Evolutionary conservation across 140 eudicot species (phyloP).

Genomic region (Oenanthe javanica): DNA sequence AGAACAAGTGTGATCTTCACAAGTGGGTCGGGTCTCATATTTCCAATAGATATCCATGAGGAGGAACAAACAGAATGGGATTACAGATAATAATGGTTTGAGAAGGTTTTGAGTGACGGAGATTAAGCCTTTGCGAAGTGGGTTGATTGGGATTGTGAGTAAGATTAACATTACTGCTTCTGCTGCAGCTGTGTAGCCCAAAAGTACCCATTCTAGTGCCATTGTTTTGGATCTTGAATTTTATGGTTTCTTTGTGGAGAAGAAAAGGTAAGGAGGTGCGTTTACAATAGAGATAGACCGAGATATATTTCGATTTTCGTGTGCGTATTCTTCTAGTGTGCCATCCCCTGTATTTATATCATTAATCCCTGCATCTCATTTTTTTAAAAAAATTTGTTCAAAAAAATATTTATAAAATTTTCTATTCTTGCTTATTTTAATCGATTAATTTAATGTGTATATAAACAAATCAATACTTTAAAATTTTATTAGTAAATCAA

Average conservation of each 20-base stretch:
- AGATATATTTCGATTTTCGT: too few species aligned
- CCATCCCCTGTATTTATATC: too few species aligned
- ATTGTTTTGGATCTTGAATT: conserved; percentile 2
- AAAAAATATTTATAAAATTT: too few species aligned
- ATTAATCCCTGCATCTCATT: too few species aligned
- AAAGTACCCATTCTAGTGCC: conserved; percentile 4
- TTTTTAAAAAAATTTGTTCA: too few species aligned
- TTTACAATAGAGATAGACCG: too few species aligned
- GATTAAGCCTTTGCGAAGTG: conserved; percentile 12
- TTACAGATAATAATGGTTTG: background rate
- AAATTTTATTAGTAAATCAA: too few species aligned
- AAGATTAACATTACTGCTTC: conserved; percentile 8
- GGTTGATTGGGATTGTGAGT: conserved; percentile 9
- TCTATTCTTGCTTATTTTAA: too few species aligned
- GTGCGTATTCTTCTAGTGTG: too few species aligned
- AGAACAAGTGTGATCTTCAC: conserved; percentile 18
- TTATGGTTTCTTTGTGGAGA: background rate
- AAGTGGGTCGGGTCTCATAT: conserved; percentile 32
- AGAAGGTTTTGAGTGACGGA: conserved; percentile 3
- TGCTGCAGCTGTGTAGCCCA: conserved; percentile 9
- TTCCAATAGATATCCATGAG: conserved; percentile 16
- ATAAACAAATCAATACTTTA: too few species aligned
- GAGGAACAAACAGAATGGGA: conserved; percentile 19
- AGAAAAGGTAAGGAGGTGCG: background rate
- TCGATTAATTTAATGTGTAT: too few species aligned